Base-by-base conservation (phyloP, 306 rosid species). In the Comarum palustre region DNA sequence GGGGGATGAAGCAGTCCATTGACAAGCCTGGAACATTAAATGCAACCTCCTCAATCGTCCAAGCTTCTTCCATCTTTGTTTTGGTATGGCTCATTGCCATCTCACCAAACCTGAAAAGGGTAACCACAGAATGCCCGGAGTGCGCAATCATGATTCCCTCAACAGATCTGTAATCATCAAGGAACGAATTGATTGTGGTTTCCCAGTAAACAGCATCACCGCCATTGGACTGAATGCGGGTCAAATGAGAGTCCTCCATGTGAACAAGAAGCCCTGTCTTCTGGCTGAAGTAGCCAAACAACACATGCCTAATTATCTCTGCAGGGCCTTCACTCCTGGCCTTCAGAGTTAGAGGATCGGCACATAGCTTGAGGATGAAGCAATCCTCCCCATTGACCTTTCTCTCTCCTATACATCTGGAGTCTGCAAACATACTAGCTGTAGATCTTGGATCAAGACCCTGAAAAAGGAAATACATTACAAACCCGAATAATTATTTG, bases 111-210 rank as follows among this genome's bases (percentile, higher is more conserved):
- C 96, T 84, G 86, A 91, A 95, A 46, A 95, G 99, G 36, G 97
- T 95, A 46, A 92, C 97, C 68, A 88, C 92, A 4, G 99, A 91
- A 69, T 90, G 95, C 73, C 99, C 99, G 0, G 97, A 92, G 82
- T 95, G 97, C 2, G 99, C 99, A 38, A 95, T 86, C 99, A 95
- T 88, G 88, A 95, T 92, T 75, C 99, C 99, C 79, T 95, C 99
- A 76, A 90, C 99, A 25, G 97, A 83, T 79, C 89, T 84, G 79
- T 95, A 95, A 82, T 95, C 97, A 61, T 86, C 87, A 8, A 95
- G 99, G 89, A 82, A 91, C 17, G 99, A 95, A 77, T 90, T 95
- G 85, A 92, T 90, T 14, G 99, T 91, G 31, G 99, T 92, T 73
- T 95, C 99, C 99, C 97, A 95, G 82, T 95, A 95, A 45, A 95